These are phyloP conservation scores for Thermochaetoides thermophila DNA, from an alignment of 495 filamentous ascomycete species.

Conservation along the genomic window DNA sequence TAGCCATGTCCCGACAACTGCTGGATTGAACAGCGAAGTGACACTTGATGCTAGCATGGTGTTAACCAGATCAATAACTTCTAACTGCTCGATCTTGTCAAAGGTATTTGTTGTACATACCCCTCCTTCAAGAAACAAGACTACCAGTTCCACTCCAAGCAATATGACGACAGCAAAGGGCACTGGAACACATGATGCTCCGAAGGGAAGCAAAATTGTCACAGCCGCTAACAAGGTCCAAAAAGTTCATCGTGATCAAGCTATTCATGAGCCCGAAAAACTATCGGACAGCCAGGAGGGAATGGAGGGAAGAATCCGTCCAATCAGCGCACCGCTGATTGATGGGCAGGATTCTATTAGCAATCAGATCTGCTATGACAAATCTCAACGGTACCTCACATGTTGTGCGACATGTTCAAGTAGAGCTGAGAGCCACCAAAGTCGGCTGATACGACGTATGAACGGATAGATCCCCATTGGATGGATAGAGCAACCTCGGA, in stretches of 20 bases:
- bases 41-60: no score
- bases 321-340: conserved; percentile 15
- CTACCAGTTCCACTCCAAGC: conserved; percentile 19
- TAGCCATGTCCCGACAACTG: conserved; percentile 14
- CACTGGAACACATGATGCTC: conserved; percentile 5
- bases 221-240: conserved; percentile 12
- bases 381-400: no score
- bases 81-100: no score
- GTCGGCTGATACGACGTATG: conserved; percentile 13
- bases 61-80: no score
- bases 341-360: no score
- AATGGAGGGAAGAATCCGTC: conserved; percentile 14
- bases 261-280: conserved; percentile 16
- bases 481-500: conserved; percentile 18
- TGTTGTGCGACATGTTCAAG: conserved; percentile 21
- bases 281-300: conserved; percentile 16
- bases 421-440: conserved; percentile 15
- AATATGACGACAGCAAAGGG: conserved; percentile 13
- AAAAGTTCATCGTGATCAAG: conserved; percentile 13
- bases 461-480: conserved; percentile 20
- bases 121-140: no score
- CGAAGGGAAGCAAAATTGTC: conserved; percentile 14
- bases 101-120: no score
- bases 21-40: conserved; percentile 11
- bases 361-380: no score